A percentile compares a stretch with the other conserved stretches of the same genome.
These are phyloP conservation scores for Scalesia atractyloides DNA, from an alignment of 129 eudicot species.

Conservation along the genomic window DNA sequence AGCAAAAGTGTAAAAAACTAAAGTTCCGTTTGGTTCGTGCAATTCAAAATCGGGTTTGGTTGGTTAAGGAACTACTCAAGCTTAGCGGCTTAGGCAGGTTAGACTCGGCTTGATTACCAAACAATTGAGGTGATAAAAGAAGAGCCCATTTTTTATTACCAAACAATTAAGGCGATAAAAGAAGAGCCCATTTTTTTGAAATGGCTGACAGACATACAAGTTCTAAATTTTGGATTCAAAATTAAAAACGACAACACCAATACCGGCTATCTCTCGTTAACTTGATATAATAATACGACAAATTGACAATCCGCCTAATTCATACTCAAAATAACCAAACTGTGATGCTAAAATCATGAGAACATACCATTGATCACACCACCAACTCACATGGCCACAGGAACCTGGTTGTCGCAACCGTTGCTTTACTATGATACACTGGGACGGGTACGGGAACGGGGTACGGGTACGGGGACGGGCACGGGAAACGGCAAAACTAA, in stretches of 20 bases:
- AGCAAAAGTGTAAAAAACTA: not conserved
- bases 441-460: too few species aligned
- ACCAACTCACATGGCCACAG: not conserved
- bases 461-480: too few species aligned
- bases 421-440: too few species aligned
- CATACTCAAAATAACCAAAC: not conserved
- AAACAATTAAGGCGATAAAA: not conserved
- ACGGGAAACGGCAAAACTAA: too few species aligned
- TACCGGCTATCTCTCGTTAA: not conserved
- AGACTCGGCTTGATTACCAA: too few species aligned
- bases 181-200: not conserved
- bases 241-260: not conserved
- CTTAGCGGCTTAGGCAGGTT: too few species aligned
- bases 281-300: not conserved
- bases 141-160: not conserved
- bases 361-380: not conserved
- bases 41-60: too few species aligned
- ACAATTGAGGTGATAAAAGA: not conserved
- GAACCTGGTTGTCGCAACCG: not conserved
- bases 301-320: not conserved
- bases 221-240: not conserved
- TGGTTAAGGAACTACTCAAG: too few species aligned
- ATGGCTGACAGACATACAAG: not conserved
- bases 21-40: too few species aligned
- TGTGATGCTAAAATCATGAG: not conserved